Evolutionary conservation across 2,329 filamentous ascomycete species (phyloP), one percentile per base, ranked within the genome.

Genomic region (Aspergillus hortae): DNA sequence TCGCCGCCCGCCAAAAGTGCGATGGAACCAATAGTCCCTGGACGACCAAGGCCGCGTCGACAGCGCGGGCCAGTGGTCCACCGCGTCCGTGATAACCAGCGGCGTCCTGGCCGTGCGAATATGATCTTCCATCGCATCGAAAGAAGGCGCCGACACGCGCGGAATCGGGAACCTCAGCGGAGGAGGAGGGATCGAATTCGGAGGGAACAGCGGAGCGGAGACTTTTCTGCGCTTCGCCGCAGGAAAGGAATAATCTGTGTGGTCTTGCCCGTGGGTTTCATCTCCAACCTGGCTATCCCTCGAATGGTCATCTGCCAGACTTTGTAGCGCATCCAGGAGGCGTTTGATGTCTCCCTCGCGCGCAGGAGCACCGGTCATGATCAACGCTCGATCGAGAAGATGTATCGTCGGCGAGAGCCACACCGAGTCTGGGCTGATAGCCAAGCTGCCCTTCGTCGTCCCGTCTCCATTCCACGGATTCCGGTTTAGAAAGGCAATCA

Each of bases 31-130:
- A 68, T 96, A 96, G 0, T 76, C 74, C 0, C 86, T 85, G n/a
- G 79, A 82, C 7, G 74, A 78, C 94, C 94, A 99, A 0, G 84
- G 82, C 1, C 78, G 77, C 0, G 78, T 74, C 2, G 75, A 77
- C n/a, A 87, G 70, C 0, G 92, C 92, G 0, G 92, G 90, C 92
- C 92, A 97, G 58, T 84, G 72, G 0, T 78, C 68, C 2, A 89
- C 77, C 1, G 86, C 74, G 47, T 81, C 79, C 0, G 81, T 82
- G 41, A 97, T 85, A 9, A 96, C 77, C 4, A 95, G 59, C 0
- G 92, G 90, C 1, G 70, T 68, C 47, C 75, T 68, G 9, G 57
- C 55, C 4, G 73, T 63, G 19, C 71, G 66, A 38, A 90, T 79
- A 64, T 88, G 81, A 1, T 71, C 65, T 53, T 88, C 81, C 64